Evolutionary conservation across 2,329 filamentous ascomycete species (phyloP).

Genomic region (Alternaria gaisen): DNA sequence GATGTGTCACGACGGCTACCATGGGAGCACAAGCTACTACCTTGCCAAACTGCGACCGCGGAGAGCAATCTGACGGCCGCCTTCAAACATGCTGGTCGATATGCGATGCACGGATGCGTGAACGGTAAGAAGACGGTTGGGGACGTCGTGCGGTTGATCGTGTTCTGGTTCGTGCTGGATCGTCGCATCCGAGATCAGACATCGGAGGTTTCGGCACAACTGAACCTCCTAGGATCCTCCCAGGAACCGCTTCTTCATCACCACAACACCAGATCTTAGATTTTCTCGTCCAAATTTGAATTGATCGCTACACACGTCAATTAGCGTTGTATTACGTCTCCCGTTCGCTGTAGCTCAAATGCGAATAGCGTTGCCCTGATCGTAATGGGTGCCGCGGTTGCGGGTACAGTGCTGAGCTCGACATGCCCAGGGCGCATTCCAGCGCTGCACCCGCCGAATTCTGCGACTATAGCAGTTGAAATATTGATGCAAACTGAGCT

Average conservation of each 20-base stretch:
- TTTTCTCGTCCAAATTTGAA: slow-evolving; percentile 4
- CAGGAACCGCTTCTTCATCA: slow-evolving; percentile 6
- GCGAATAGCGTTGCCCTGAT: background rate
- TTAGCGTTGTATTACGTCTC: background rate
- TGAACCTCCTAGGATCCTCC: slow-evolving; percentile 12
- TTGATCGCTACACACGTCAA: slow-evolving; percentile 11
- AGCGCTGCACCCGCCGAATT: slow-evolving; percentile 3
- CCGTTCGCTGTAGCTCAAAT: background rate
- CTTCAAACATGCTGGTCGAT: slow-evolving; percentile 20
- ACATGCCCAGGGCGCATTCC: background rate
- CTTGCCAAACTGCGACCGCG: slow-evolving; percentile 33
- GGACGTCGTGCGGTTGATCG: slow-evolving; percentile 8
- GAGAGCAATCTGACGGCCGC: slow-evolving; percentile 25
- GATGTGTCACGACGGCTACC: slow-evolving; percentile 41
- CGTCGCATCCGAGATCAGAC: slow-evolving; percentile 30
- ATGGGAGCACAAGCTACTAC: slow-evolving; percentile 47
- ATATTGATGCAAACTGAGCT: slow-evolving; percentile 20
- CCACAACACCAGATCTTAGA: slow-evolving; percentile 1
- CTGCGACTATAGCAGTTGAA: slow-evolving; percentile 14
- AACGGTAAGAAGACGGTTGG: slow-evolving; percentile 14
- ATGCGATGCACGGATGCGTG: slow-evolving; percentile 15
- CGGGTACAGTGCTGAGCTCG: background rate
- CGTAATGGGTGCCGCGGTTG: background rate
- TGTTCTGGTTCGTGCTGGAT: slow-evolving; percentile 24
- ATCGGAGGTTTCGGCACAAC: slow-evolving; percentile 26